These are phyloP conservation scores for Tilletia setariae DNA, from an alignment of 1,284 basidiomycete genomes.

Conservation along the genomic window DNA sequence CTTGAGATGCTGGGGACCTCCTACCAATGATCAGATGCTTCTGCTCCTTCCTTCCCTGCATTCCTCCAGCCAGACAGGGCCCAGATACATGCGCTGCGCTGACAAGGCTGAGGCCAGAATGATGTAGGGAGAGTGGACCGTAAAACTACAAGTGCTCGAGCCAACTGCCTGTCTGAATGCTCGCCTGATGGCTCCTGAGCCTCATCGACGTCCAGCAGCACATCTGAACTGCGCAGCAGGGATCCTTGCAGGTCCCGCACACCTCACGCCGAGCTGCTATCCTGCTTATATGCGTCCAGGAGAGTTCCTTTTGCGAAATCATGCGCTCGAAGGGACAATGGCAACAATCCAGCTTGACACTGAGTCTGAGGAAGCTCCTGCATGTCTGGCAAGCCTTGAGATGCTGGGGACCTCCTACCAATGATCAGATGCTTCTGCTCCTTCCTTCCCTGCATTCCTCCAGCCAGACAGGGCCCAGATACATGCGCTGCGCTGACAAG, in stretches of 20 bases:
- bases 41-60: no score
- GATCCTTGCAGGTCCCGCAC: slow-evolving; percentile 20
- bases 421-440: slow-evolving; percentile 36
- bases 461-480: no score
- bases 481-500: no score
- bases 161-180: no score
- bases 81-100: no score
- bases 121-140: slow-evolving; percentile 19
- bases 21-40: slow-evolving; percentile 34
- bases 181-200: background rate
- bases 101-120: slow-evolving; percentile 26
- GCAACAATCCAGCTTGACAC: background rate
- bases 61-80: no score
- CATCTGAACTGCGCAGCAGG: background rate
- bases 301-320: background rate
- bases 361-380: background rate
- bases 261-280: slow-evolving; percentile 13
- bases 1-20: slow-evolving; percentile 16
- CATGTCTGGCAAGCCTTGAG: background rate
- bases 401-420: slow-evolving; percentile 25
- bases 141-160: background rate
- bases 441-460: no score
- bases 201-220: background rate
- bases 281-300: slow-evolving; percentile 23
- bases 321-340: background rate